Base-by-base conservation (phyloP, 306 rosid species). In the Prunus dulcis region DNA sequence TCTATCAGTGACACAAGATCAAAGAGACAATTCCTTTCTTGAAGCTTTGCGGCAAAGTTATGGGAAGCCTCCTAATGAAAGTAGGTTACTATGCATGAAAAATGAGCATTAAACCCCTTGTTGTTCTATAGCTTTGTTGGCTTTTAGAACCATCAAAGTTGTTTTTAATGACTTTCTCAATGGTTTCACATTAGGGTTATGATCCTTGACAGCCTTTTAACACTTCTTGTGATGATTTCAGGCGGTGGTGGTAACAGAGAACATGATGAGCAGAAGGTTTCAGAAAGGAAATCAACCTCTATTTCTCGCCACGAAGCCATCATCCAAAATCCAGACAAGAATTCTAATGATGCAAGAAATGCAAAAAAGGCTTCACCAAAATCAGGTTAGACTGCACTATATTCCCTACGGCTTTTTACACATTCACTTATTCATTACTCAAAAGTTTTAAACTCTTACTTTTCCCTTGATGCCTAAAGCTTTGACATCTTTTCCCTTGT, bases 1-100 rank as follows among this genome's bases (percentile, higher is more conserved):
- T 38, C 57, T 76, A 43, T 75, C 82, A 94, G 95, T 91, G 88
- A 91, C 78, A 71, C 94, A 80, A 76, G 89, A 85, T 43, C 97
- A 86, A 62, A 84, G 81, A 25, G 76, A 86, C 22, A 63, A 83
- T 72, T 78, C 90, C 34, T 90, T 90, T 80, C 53, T 90, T 3
- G 90, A 91, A 81, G 78, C 93, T 64, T 86, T 91, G 87, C 81
- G 69, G 63, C 84, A 80, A 34, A 88, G 71, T 72, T 90, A 94
- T 64, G 88, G 93, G 65, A 89, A 85, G 69, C 68, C 86, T 51
- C 85, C 84, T 62, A 75, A 74, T 43, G 86, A 82, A 71, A 83
- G 98, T 91, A 81, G 82, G 93, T 38, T 56, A 52, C 57, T 52
- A 18, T 18, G 43, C 43, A 38, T 38, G 43, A 38, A 38, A 38